Evolutionary conservation across 2,329 filamentous ascomycete species (phyloP), one percentile per base, ranked within the genome.

Genomic region (Epichloe bromicola): DNA sequence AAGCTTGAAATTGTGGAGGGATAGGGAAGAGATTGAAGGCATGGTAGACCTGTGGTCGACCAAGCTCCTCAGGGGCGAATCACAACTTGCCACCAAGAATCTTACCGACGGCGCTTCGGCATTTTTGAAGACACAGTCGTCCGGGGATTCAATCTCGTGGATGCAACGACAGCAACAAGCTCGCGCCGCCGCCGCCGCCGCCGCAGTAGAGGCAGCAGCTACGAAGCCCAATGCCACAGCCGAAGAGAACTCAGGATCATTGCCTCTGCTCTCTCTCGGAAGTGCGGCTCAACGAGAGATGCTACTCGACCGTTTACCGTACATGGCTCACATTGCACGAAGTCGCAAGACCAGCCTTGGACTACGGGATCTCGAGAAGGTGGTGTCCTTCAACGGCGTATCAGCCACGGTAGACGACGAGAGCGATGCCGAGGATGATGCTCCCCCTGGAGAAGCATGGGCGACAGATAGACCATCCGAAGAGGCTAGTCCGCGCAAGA

Each of bases 271-370:
- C 15, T 78, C 80, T 0, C 74, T 83, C 2, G 82, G 83, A 42
- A 82, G 73, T 55, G 79, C 83, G 3, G 81, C 83, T 4, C 82
- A 82, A 37, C 76, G 75, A 41, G 87, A 91, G 64, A 76, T 93
- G 71, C 67, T 96, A 0, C 77, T 96, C 23, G 88, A 97, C 57
- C 82, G 88, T 8, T 74, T 98, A 0, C 93, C 93, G 0, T 97
- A 95, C 65, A 81, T 93, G 73, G 75, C 83, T 1, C 75, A 79
- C 48, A 86, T 96, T 60, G 66, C 70, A 2, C 70, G 74, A 15
- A 62, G 67, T 34, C 61, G 67, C 56, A 69, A 67, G 57, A 63
- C 67, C 58, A 54, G 65, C 59, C 60, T 70, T 53, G 66, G 69
- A n/a, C 66, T 76, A 2, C 73, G 71, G 48, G 79, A 84, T 19